Percentiles rank a stretch among this genome's conserved stretches.
Evolutionary conservation across 2,329 filamentous ascomycete species (phyloP).

Genomic region (Epicoccum sorghinum): DNA sequence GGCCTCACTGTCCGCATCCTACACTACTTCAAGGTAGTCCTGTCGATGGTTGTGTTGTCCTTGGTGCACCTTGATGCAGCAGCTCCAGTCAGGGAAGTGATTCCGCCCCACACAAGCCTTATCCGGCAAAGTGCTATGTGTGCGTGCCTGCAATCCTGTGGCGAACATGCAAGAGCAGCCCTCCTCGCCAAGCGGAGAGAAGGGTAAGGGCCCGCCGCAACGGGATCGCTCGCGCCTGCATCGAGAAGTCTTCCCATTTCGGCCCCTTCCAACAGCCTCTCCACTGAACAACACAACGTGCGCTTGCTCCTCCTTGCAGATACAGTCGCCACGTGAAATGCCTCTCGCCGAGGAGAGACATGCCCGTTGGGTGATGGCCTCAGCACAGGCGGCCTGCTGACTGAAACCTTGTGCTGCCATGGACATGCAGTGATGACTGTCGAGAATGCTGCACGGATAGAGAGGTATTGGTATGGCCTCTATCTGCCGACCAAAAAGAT

Average conservation of each 20-base stretch:
- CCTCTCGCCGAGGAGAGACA: not conserved
- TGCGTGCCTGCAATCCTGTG: not conserved
- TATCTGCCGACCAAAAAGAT: not conserved
- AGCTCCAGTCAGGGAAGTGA: no score
- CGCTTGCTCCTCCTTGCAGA: not conserved
- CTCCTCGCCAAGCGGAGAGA: not conserved
- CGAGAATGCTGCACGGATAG: not conserved
- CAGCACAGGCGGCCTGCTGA: conserved; percentile 9
- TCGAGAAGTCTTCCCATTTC: conserved; percentile 2
- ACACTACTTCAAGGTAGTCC: no score
- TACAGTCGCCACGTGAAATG: not conserved
- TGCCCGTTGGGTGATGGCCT: not conserved
- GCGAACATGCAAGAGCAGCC: conserved; percentile 6
- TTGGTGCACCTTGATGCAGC: no score
- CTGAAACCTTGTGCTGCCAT: conserved; percentile 7
- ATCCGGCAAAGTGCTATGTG: not conserved
- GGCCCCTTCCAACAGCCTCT: conserved; percentile 4
- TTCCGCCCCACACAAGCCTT: not conserved
- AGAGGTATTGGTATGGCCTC: not conserved
- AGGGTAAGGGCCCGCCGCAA: conserved; percentile 12
- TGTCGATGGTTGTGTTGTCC: no score
- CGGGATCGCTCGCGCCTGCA: conserved; percentile 13
- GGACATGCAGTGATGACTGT: conserved; percentile 1
- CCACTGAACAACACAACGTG: not conserved
- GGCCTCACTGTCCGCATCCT: no score